Base-by-base conservation (phyloP, 768 basidiomycete species). In the Agaricus subrufescens region DNA sequence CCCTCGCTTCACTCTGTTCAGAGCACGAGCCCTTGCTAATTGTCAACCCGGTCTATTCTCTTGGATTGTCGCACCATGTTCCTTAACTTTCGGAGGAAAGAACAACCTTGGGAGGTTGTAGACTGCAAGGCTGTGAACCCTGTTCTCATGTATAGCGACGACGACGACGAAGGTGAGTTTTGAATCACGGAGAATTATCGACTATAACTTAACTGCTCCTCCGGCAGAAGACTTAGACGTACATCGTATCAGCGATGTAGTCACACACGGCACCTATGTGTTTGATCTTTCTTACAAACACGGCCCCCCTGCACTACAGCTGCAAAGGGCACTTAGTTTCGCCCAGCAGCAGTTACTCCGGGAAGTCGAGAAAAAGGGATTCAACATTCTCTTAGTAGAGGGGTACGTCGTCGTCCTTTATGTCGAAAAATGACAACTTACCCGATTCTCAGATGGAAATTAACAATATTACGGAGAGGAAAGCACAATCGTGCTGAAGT, bases 101-200 rank as follows among this genome's bases (percentile, higher is more conserved):
- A 86, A 63, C 71, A 71, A 8, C 81, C 87, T 38, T 91, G 89
- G 89, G 89, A 91, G 71, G 88, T 91, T 42, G 85, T 90, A 29
- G 83, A 84, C 56, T 82, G 76, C 64, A 81, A 79, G 63, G 69
- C 73, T 31, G 81, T 91, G 48, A 79, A 84, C 46, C 84, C 89
- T 26, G 79, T 90, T 12, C 74, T 80, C 15, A 81, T 79, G 68
- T 87, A 82, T 67, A 78, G 82, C 60, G 83, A 82, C 50, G 81
- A 86, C 60, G 83, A 82, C 51, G 81, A 86, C 59, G 76, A 78
- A 65, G 83, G 83, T 84, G 56, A 46, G 76, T 10, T 11, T 64
- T 45, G n/a, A 47, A 34, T 3, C 8, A 15, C 31, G 49, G 49
- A 15, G 8, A 14, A 30, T 42, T 7, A 30, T 25, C 25, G 45